A percentile compares a stretch with the other conserved stretches of the same genome.
phyloP scores from a whole-genome alignment of 305 asterid genomes.

The Fraxinus velutina region DNA sequence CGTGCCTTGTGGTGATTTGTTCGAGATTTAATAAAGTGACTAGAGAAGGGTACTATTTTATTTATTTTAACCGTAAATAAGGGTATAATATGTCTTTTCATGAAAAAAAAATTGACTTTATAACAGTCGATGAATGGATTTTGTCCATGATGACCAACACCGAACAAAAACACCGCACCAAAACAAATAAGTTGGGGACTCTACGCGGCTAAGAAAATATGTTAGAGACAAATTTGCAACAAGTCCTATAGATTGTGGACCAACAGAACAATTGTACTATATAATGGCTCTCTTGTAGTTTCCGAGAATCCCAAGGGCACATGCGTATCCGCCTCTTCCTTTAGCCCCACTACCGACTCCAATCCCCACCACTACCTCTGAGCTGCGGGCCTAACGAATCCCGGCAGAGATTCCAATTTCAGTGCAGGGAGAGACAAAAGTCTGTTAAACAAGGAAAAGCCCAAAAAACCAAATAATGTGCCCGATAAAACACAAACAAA shows the following conservation, averaged over 20 bases:
- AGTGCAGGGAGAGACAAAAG: background rate
- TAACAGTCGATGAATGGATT: background rate
- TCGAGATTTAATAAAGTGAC: background rate
- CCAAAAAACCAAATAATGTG: slow-evolving; percentile 38
- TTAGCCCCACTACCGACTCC: slow-evolving; percentile 19
- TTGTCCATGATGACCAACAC: background rate
- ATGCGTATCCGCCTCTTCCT: background rate
- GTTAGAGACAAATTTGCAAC: background rate
- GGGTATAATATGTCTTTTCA: background rate
- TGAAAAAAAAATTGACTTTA: background rate
- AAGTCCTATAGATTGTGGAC: background rate
- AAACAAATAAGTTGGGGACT: background rate
- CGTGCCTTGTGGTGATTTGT: background rate
- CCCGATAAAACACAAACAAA: slow-evolving; percentile 58
- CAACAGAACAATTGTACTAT: background rate
- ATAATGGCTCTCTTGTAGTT: slow-evolving; percentile 29
- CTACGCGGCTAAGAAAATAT: background rate
- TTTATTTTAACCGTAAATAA: background rate
- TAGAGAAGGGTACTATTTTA: background rate
- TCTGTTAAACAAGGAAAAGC: background rate
- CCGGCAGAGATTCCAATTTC: slow-evolving; percentile 32
- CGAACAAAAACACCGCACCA: background rate
- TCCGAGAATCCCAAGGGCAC: slow-evolving; percentile 18
- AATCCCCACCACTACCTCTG: background rate
- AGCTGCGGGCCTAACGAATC: background rate